Base-by-base conservation (phyloP, 192 early-diverging fungal genomes). In the Chytriomyces hyalinus region DNA sequence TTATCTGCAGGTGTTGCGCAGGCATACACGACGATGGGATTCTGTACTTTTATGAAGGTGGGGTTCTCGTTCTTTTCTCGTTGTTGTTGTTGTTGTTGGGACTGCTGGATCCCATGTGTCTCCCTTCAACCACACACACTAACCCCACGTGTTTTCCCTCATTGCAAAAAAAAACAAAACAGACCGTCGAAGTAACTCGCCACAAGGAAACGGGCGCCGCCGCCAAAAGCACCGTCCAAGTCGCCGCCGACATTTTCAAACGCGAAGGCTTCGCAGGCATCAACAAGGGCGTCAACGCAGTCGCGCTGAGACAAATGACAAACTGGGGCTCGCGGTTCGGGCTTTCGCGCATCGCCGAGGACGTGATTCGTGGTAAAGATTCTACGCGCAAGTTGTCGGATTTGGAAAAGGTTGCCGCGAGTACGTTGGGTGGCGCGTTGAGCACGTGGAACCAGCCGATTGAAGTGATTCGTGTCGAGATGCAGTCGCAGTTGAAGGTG, bases 1-100 rank as follows among this genome's bases (percentile, higher is more conserved):
- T 36, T 3, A 0, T 36, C 2, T 36, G 36, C 36, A 36, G 36
- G 97, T 77, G 65, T 74, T 49, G 26, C 48, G 15, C 64, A 84
- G 76, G 95, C 96, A 0, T 99, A 98, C 87, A 92, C 96, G 59
- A 99, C 97, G 24, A 99, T 99, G 97, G 97, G 97, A n/a, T 98
- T 98, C 86, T 98, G 96, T 83, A 99, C 97, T 0, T 97, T 97
- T 84, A 97, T 98, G 97, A 87, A 84, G 81, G 66, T 67, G 45
- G 4, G n/a, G 80, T 63, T 46, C 2, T 65, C 36, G 26, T 22
- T 57, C 20, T n/a, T 57, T 57, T 36, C 36, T 36, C 36, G 36
- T 36, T 36, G 24, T 68, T 17, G 24, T 6, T 1, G n/a, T 68
- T 24, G 10, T 1, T 28, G 24, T 46, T 68, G n/a, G n/a, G n/a